These are phyloP conservation scores for Curvularia eragrostidis DNA, from an alignment of 2,329 filamentous ascomycete genomes.

Conservation along the genomic window DNA sequence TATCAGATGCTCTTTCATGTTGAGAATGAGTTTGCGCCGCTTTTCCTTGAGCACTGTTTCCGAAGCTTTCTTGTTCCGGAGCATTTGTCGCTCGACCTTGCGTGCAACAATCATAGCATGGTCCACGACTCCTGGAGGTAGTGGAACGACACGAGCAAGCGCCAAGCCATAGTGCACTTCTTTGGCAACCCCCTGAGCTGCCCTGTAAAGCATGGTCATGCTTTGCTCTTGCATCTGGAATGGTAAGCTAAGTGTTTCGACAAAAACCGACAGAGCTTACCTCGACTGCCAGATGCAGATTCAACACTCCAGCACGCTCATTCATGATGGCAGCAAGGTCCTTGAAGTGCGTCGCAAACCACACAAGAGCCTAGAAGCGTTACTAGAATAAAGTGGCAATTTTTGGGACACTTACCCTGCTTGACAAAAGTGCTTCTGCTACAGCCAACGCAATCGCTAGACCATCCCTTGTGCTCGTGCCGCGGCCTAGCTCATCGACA, in stretches of 20 bases:
- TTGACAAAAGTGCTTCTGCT: conserved; percentile 84
- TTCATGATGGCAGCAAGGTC: conserved; percentile 79
- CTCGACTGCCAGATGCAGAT: conserved; percentile 79
- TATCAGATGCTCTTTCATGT: conserved; percentile 73
- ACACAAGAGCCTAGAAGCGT: conserved; percentile 67
- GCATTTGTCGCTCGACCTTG: conserved; percentile 64
- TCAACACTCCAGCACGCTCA: conserved; percentile 79
- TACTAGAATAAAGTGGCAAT: background rate
- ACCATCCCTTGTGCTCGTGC: conserved; percentile 87
- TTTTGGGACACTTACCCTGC: conserved; percentile 46
- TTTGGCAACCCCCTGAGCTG: conserved; percentile 72
- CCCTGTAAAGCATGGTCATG: conserved; percentile 88
- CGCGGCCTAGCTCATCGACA: conserved; percentile 89
- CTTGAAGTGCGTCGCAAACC: conserved; percentile 93
- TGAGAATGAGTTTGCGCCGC: conserved; percentile 76
- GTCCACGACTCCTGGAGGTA: conserved; percentile 72
- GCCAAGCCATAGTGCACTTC: conserved; percentile 84
- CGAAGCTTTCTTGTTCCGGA: conserved; percentile 65
- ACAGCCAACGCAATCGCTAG: conserved; percentile 89
- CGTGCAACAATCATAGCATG: conserved; percentile 71
- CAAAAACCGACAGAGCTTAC: conserved; percentile 51
- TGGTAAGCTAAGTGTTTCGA: conserved; percentile 6
- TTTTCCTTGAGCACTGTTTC: conserved; percentile 65
- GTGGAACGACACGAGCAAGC: conserved; percentile 75
- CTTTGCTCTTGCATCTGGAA: conserved; percentile 57